Evolutionary conservation across 306 rosid genomes (phyloP), one percentile per base, ranked within the genome.

Genomic region (Quercus aquifolioides): DNA sequence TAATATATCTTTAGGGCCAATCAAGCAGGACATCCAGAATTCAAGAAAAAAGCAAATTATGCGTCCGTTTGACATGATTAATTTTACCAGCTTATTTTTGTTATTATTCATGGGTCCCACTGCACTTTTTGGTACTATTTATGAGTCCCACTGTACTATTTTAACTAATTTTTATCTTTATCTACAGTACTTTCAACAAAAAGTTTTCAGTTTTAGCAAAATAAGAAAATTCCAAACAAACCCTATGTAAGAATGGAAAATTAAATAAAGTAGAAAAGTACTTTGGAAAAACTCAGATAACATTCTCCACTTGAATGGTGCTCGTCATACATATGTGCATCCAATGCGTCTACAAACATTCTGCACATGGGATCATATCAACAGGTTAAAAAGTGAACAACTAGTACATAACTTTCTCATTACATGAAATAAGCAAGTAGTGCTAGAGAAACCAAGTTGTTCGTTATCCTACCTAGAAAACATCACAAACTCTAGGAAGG

Each of bases 401-500:
- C 23, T 23, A 19, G 55, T 68, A 20, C 56, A 55, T 6, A 49
- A 26, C 55, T 70, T 73, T 73, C 56, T 28, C 52, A 26, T 73
- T 31, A 15, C 67, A 71, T 76, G 11, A 72, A 58, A 58, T 17
- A 70, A 80, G 71, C 72, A 28, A 20, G 19, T 68, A 51, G 60
- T n/a, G 49, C 71, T 19, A 76, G 19, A 76, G 33, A 65, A 30
- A 52, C 73, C 26, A 49, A 81, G 41, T 17, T 54, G 31, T 38
- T 67, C 67, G 71, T 41, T 38, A 4, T 41, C 77, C 31, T 77
- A 96, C 99, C 99, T 96, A 56, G 98, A 96, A 87, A 96, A 96
- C 99, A 96, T 96, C 41, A 89, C 93, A 84, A 90, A 93, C 88
- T 96, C 99, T 43, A 93, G 83, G 85, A 96, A 96, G 46, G 99